Evolutionary conservation across 148 eudicot genomes (phyloP).

Genomic region (Amaranthus cruentus): DNA sequence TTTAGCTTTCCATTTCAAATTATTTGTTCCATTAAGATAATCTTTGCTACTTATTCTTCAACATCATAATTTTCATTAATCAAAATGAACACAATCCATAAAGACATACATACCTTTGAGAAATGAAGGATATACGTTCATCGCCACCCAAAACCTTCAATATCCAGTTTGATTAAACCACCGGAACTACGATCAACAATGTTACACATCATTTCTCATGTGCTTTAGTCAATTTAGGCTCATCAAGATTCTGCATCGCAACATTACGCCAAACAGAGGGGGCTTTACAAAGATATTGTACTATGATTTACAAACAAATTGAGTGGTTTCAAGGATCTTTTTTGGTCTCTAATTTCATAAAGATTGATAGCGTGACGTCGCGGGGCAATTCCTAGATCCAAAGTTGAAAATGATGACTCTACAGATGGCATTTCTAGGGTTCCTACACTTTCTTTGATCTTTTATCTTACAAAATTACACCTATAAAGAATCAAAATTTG

Average conservation of each 20-base stretch:
- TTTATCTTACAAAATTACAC: too few relatives aligned
- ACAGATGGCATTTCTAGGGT: neutral
- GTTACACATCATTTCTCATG: constrained; percentile 20
- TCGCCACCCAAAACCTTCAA: constrained; percentile 33
- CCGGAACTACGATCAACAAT: constrained; percentile 49
- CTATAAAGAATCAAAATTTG: too few relatives aligned
- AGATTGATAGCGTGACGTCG: constrained; percentile 41
- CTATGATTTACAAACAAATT: constrained; percentile 60
- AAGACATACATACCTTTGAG: constrained; percentile 30
- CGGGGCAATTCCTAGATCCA: constrained; percentile 42
- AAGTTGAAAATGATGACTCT: constrained; percentile 5
- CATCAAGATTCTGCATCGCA: constrained; percentile 24
- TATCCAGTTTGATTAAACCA: constrained; percentile 28
- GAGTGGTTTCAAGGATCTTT: constrained; percentile 43
- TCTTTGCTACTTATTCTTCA: too few relatives aligned
- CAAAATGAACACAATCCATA: neutral
- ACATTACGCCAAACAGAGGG: constrained; percentile 56
- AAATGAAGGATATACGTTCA: constrained; percentile 25
- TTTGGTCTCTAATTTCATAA: constrained; percentile 31
- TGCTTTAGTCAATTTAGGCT: constrained; percentile 1
- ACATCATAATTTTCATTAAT: too few relatives aligned
- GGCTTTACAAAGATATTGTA: constrained; percentile 48
- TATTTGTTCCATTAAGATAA: too few relatives aligned
- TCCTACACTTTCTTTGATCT: too few relatives aligned
- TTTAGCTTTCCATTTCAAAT: too few relatives aligned